Conservation (phyloP, 164 flowering plant genomes). For the Dillenia turbinata region DNA sequence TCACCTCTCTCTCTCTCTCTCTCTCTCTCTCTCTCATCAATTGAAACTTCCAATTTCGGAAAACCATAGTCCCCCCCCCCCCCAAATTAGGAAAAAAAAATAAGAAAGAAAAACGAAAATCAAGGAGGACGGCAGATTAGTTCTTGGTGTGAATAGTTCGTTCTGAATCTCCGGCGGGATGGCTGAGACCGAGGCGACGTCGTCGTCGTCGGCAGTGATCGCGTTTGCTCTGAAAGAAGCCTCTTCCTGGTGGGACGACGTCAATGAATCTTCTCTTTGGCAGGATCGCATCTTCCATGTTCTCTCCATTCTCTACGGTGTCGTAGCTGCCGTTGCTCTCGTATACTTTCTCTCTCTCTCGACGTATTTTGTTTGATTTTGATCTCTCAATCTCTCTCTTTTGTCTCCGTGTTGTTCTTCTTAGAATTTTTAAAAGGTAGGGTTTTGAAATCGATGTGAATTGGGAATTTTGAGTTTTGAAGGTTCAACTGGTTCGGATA, state of each 20-base stretch:
- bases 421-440: neutral
- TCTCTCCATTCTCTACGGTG: constrained; percentile 67
- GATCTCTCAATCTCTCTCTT: neutral
- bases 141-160: no score
- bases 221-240: constrained; percentile 36
- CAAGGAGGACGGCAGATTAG: no score
- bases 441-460: neutral
- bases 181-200: constrained; percentile 8
- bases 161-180: no score
- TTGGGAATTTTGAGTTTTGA: constrained; percentile 4
- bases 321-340: constrained; percentile 69
- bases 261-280: constrained; percentile 63
- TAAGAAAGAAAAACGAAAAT: no score
- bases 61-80: no score
- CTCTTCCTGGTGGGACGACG: constrained; percentile 70
- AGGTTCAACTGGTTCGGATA: constrained; percentile 57
- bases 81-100: no score
- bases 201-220: constrained; percentile 23
- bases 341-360: constrained; percentile 21
- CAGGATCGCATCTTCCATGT: constrained; percentile 74
- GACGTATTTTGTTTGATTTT: neutral
- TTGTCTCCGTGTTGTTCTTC: neutral
- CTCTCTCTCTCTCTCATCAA: no score
- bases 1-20: no score
- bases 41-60: no score